phyloP scores from a whole-genome alignment of 2,329 filamentous ascomycete species.

The Neopestalotiopsis rosae region DNA sequence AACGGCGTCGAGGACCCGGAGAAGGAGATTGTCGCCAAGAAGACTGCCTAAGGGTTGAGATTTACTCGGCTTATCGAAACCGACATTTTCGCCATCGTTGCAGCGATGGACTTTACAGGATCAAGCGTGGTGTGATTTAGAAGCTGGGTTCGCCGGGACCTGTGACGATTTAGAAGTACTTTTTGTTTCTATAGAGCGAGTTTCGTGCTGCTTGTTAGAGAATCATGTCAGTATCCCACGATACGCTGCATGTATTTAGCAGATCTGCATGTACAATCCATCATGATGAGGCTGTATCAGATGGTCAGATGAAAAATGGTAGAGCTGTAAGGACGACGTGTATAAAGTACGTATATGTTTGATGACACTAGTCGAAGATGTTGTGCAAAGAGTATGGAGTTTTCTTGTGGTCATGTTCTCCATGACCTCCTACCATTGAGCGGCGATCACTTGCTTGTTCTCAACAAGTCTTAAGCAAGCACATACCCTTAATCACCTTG shows the following conservation, averaged over 20 bases:
- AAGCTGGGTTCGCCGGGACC: neutral
- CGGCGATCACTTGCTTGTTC: too few relatives aligned
- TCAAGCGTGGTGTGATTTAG: neutral
- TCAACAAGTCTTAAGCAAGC: too few relatives aligned
- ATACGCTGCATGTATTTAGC: neutral
- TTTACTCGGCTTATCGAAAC: neutral
- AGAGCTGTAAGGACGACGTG: neutral
- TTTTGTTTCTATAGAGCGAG: neutral
- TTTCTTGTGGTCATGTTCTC: too few relatives aligned
- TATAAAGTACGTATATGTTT: neutral
- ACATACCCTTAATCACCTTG: too few relatives aligned
- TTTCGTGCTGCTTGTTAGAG: neutral
- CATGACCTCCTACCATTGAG: too few relatives aligned
- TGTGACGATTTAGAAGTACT: neutral
- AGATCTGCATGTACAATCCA: neutral
- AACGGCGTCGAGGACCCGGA: conserved; percentile 60
- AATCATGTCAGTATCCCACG: neutral
- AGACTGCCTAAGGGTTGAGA: neutral
- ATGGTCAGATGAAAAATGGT: too few relatives aligned
- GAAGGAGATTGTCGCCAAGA: conserved; percentile 35
- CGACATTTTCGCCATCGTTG: too few relatives aligned
- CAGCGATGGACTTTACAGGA: neutral
- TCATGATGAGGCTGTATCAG: neutral
- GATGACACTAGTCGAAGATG: too few relatives aligned
- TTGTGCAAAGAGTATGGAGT: too few relatives aligned